These are phyloP conservation scores for Perilla frutescens DNA, from an alignment of 257 asterid genomes.

Conservation along the genomic window DNA sequence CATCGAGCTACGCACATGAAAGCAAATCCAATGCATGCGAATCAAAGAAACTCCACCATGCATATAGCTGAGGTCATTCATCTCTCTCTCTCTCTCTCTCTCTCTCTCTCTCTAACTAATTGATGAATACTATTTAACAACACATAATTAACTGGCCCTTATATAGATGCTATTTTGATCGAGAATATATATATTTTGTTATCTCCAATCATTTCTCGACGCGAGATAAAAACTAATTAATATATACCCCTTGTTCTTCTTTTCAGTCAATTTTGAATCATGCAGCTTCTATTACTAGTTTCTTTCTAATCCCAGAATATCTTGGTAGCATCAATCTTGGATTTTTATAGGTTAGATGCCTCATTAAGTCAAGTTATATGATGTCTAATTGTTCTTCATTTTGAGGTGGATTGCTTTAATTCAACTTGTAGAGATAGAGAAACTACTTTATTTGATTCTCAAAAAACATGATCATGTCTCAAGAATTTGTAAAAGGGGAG, in stretches of 20 bases:
- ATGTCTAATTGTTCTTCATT: slow-evolving; percentile 10
- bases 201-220: background rate
- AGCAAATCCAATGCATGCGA: too few relatives aligned
- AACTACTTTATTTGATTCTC: slow-evolving; percentile 25
- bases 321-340: slow-evolving; percentile 25
- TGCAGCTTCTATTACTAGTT: slow-evolving; percentile 10
- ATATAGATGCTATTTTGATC: background rate
- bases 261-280: slow-evolving; percentile 12
- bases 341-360: background rate
- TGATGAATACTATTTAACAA: too few relatives aligned
- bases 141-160: background rate
- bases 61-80: too few relatives aligned
- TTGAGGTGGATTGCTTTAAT: slow-evolving; percentile 18
- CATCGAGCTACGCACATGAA: too few relatives aligned
- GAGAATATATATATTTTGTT: background rate
- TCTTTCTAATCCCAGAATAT: slow-evolving; percentile 20
- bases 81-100: too few relatives aligned
- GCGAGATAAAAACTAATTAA: background rate
- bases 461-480: slow-evolving; percentile 14
- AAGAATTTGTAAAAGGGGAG: slow-evolving; percentile 15
- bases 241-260: background rate
- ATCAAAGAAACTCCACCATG: too few relatives aligned
- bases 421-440: slow-evolving; percentile 1
- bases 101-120: too few relatives aligned
- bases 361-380: background rate